Percentiles rank a stretch among this genome's conserved stretches.
phyloP scores from a whole-genome alignment of 768 basidiomycete genomes.

The Suillus ampliporus region DNA sequence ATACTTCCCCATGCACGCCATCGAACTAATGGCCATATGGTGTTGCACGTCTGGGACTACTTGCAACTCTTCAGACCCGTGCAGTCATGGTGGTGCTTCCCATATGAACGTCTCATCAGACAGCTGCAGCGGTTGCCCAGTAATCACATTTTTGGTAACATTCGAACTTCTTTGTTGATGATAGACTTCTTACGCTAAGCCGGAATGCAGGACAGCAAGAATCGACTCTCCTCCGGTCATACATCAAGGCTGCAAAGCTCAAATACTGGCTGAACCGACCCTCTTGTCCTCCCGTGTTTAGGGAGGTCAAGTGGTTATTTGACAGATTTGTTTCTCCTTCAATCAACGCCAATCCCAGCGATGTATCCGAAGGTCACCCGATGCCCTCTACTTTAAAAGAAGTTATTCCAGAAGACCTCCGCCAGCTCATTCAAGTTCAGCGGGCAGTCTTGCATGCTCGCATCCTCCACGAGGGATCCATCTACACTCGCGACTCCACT shows the following conservation, averaged over 20 bases:
- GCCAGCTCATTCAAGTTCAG: not conserved
- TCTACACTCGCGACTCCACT: conserved; percentile 16
- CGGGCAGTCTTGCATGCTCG: conserved; percentile 6
- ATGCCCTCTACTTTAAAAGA: not conserved
- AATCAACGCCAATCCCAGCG: not conserved
- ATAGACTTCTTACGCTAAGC: not conserved
- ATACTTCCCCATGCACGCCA: conserved; percentile 21
- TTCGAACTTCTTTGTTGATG: not conserved
- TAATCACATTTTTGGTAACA: conserved; percentile 46
- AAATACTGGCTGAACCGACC: conserved; percentile 22
- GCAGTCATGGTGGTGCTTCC: conserved; percentile 37
- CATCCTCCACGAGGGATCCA: not conserved
- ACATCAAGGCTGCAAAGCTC: conserved; percentile 20
- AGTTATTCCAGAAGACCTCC: not conserved
- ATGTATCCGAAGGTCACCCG: not conserved
- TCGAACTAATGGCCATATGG: conserved; percentile 37
- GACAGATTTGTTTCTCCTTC: conserved; percentile 10
- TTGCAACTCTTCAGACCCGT: conserved; percentile 44
- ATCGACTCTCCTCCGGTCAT: conserved; percentile 19
- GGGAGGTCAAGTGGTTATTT: conserved; percentile 24
- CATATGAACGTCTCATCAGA: conserved; percentile 32
- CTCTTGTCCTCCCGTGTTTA: conserved; percentile 21
- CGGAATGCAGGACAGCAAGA: conserved; percentile 16
- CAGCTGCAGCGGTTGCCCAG: conserved; percentile 23
- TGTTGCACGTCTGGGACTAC: conserved; percentile 40